Base-by-base conservation (phyloP, 2,329 filamentous ascomycete genomes). In the Calycina herbarum region DNA sequence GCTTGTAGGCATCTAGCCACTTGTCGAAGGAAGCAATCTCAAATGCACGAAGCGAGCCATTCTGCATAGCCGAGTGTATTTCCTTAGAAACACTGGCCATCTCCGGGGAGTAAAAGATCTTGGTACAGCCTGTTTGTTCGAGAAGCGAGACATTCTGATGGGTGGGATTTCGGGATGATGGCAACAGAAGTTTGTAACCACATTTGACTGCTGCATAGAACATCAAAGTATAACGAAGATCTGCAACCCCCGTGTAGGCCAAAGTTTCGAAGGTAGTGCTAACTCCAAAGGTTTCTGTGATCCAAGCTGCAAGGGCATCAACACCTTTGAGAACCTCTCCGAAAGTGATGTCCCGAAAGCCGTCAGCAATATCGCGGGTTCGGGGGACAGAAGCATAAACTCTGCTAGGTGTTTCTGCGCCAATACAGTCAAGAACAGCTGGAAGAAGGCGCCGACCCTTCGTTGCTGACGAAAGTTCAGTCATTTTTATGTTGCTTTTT, bases 181-280 rank as follows among this genome's bases (percentile, higher is more conserved):
- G 20, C 13, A 62, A 17, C 24, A 61, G 27, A 54, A 56, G 1
- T 40, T 66, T 66, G 24, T 66, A 66, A 29, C 61, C 56, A 27
- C 61, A 63, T 45, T 66, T 59, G 11, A 64, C 33, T 20, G 61
- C 61, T 35, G 57, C 58, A 20, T 57, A 64, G 38, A 66, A 63
- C 20, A 66, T 2, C 63, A 59, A 35, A 58, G 48, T 60, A 40
- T 57, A 61, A 20, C 64, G 35, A 31, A 66, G 61, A 33, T 66
- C 61, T 20, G 35, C 15, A 6, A 62, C 48, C 0, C 80, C 81
- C 62, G 82, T 78, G 70, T 81, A 83, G 2, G 79, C 77, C 33
- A 83, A 74, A 0, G 79, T 82, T 57, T 48, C 35, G 45, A 51
- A 56, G 61, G 35, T 45, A 7, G 59, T 45, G 31, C 66, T 61